phyloP scores from a whole-genome alignment of 176 grass and related monocot genomes.

The Carex kokanica region DNA sequence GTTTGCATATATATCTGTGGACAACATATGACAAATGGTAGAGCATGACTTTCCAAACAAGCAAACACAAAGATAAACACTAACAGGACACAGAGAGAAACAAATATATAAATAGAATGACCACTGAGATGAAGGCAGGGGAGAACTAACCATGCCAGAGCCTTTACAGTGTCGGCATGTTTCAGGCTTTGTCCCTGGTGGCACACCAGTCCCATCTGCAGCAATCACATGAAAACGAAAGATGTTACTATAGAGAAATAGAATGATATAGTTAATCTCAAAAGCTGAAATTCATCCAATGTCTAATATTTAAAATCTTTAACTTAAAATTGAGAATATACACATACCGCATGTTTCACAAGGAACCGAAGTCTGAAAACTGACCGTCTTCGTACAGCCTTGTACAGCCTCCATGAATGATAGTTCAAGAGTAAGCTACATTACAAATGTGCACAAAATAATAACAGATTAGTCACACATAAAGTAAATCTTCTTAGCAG shows the following conservation, averaged over 20 bases:
- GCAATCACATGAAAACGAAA: constrained; percentile 16
- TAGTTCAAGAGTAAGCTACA: constrained; percentile 69
- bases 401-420: constrained; percentile 98
- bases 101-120: constrained; percentile 5
- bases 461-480: not conserved
- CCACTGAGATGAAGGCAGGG: constrained; percentile 5
- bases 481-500: constrained; percentile 7
- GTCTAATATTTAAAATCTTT: not conserved
- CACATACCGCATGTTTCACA: constrained; percentile 82
- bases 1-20: constrained; percentile 79
- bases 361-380: constrained; percentile 54
- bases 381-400: constrained; percentile 83
- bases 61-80: constrained; percentile 2
- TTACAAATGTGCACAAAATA: not conserved
- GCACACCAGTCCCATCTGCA: constrained; percentile 79
- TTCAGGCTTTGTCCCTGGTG: constrained; percentile 88
- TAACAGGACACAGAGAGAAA: not conserved
- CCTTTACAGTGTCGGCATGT: constrained; percentile 79
- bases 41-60: constrained; percentile 16
- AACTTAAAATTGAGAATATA: constrained; percentile 18
- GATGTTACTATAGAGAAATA: not conserved
- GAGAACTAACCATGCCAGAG: constrained; percentile 72
- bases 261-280: not conserved
- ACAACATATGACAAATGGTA: constrained; percentile 18
- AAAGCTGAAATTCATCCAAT: constrained; percentile 5